Conservation (phyloP, 2,329 filamentous ascomycete species). For the Trichoderma arundinaceum region DNA sequence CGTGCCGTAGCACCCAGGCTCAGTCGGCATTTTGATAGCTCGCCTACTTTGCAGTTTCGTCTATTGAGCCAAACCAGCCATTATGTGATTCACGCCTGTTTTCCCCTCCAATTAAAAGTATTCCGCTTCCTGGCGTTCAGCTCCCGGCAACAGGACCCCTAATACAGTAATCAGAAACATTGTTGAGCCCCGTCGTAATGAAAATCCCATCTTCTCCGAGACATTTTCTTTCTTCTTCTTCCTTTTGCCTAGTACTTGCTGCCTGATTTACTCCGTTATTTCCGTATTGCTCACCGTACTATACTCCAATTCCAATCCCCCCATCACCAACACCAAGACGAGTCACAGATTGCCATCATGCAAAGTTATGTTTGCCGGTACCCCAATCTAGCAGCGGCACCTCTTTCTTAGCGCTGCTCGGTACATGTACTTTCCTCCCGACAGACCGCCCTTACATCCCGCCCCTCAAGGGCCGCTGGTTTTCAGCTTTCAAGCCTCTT, state of each 20-base stretch:
- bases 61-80: background rate
- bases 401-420: too few relatives aligned
- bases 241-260: background rate
- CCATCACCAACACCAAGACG: too few relatives aligned
- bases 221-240: background rate
- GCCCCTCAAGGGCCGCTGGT: too few relatives aligned
- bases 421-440: background rate
- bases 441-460: too few relatives aligned
- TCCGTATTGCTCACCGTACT: background rate
- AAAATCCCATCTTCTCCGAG: background rate
- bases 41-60: too few relatives aligned
- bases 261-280: background rate
- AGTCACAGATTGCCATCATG: too few relatives aligned
- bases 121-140: slow-evolving; percentile 4
- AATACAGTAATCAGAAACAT: background rate
- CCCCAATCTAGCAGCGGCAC: too few relatives aligned
- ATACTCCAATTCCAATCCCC: too few relatives aligned
- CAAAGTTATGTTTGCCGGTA: too few relatives aligned
- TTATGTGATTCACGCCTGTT: slow-evolving; percentile 16
- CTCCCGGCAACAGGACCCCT: background rate
- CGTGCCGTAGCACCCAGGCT: background rate
- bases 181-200: background rate
- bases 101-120: background rate
- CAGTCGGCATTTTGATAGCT: background rate
- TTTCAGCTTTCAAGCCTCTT: background rate